Percentiles rank a stretch among this genome's conserved stretches.
phyloP scores from a whole-genome alignment of 371 early-diverging fungal genomes.

The Apophysomyces ossiformis region DNA sequence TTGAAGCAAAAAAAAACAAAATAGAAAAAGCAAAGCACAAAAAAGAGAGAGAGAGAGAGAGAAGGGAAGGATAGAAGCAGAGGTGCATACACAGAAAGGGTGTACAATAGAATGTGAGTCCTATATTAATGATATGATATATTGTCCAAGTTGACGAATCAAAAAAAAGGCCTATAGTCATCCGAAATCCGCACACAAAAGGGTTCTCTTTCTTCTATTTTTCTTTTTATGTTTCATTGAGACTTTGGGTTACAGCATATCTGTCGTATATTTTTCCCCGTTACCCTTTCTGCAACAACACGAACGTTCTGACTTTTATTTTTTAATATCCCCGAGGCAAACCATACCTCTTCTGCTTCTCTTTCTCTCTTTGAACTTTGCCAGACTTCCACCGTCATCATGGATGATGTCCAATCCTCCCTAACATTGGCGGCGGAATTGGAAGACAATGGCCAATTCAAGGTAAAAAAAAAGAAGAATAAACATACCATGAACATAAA shows the following conservation, averaged over 20 bases:
- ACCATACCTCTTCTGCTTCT: not conserved
- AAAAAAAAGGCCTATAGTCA: no score
- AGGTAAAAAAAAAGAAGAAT: slow-evolving; percentile 26
- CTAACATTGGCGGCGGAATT: slow-evolving; percentile 35
- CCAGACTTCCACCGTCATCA: slow-evolving; percentile 14
- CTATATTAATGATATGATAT: no score
- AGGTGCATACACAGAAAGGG: not conserved
- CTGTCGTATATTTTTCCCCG: not conserved
- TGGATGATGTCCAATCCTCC: slow-evolving; percentile 42
- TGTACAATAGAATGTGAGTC: no score
- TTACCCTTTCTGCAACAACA: not conserved
- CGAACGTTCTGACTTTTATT: not conserved
- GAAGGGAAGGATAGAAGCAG: not conserved
- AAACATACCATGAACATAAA: no score
- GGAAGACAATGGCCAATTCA: slow-evolving; percentile 44
- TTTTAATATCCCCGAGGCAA: slow-evolving; percentile 5
- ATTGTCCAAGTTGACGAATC: no score
- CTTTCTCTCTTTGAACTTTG: not conserved
- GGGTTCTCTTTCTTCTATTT: no score
- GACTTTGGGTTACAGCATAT: not conserved
- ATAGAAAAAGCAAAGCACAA: no score
- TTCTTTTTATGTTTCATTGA: not conserved
- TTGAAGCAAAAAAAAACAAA: not conserved
- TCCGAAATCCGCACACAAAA: no score
- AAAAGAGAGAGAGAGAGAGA: not conserved